phyloP scores from a whole-genome alignment of 176 grass and related monocot species.

The bread wheat (Triticum aestivum) region DNA sequence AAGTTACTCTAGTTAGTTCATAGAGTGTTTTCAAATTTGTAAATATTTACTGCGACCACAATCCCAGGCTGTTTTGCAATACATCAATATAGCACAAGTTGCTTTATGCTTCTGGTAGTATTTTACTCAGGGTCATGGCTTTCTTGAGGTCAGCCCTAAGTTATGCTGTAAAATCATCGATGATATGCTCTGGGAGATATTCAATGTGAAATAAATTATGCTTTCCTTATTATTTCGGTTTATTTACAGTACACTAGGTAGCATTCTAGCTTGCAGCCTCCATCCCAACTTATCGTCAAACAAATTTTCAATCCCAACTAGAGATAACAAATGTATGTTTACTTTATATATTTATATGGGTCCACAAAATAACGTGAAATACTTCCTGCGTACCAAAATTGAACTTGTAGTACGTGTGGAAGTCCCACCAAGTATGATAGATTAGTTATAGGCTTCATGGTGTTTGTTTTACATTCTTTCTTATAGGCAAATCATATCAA shows the following conservation, averaged over 20 bases:
- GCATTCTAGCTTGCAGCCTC: background rate
- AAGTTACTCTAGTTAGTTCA: slow-evolving; percentile 8
- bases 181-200: background rate
- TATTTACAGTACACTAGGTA: slow-evolving; percentile 4
- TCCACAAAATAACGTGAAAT: background rate
- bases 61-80: background rate
- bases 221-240: slow-evolving; percentile 11
- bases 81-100: background rate
- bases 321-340: background rate
- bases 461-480: background rate
- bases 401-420: background rate
- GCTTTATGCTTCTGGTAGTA: slow-evolving; percentile 1
- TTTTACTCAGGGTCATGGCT: background rate
- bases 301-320: background rate
- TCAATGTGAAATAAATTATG: background rate
- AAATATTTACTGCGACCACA: background rate
- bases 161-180: background rate
- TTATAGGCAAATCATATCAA: slow-evolving; percentile 9
- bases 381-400: background rate
- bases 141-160: background rate
- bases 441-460: background rate
- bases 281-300: background rate
- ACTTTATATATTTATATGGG: slow-evolving; percentile 1
- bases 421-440: background rate
- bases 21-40: slow-evolving; percentile 20